Evolutionary conservation across 2,329 filamentous ascomycete genomes (phyloP), one percentile per base, ranked within the genome.

Genomic region (Talaromyces sp.): DNA sequence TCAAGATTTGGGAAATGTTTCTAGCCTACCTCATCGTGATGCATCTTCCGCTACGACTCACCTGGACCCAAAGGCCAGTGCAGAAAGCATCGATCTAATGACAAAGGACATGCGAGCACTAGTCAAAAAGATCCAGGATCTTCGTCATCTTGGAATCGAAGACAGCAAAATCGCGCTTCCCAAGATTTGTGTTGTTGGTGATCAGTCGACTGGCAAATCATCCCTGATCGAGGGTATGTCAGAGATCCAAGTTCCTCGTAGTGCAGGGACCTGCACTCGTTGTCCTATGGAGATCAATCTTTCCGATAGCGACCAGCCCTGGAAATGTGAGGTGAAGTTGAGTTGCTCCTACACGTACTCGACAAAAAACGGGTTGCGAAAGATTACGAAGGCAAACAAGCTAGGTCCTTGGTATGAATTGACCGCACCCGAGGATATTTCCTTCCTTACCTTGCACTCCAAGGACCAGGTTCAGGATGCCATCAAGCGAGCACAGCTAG

Each of bases 131-230:
- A 77, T 81, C 0, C 78, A 79, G 59, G 85, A 89, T 57, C 84
- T 97, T 0, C 87, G 91, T 60, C 84, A 88, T 6, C 83, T 94
- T 0, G 91, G 90, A 0, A 87, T 96, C 0, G 87, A 90, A 59
- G 86, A 90, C 19, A 85, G 87, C 4, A 72, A 81, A 0, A 85
- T 92, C 0, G 85, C 86, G 0, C 80, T 96, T 0, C 92, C 93
- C 0, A 91, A 92, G 69, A 87, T 96, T 10, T 90, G 94, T 6
- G 86, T 96, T 0, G 87, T 96, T 0, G 93, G 93, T 0, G 92
- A 96, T 58, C 93, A 97, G 72, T 91, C 87, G 0, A 90, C 92
- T 0, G 93, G 93, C 0, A 97, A 97, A 73, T 92, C 89, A 0
- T 92, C 84, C 0, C 73, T 86, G 0, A 84, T 85, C 60, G 88